phyloP scores from a whole-genome alignment of 2,329 filamentous ascomycete genomes.

The Corynespora cassiicola region DNA sequence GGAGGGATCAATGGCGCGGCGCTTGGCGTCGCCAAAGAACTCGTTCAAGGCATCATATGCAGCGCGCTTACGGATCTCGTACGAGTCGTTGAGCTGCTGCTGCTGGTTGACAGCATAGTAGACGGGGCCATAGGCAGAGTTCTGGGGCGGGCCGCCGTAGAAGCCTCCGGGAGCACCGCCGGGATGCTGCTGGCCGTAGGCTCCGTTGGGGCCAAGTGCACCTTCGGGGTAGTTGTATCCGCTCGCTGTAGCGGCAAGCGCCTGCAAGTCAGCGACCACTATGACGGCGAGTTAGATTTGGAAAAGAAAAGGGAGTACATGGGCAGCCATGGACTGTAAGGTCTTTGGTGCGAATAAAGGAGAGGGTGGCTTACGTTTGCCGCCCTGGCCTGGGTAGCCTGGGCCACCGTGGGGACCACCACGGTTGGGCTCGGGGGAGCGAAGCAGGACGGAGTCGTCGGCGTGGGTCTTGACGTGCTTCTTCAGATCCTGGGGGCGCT shows the following conservation, averaged over 20 bases:
- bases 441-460: conserved; percentile 82
- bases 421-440: conserved; percentile 67
- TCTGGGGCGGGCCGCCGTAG: conserved; percentile 62
- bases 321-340: background rate
- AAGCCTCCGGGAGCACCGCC: conserved; percentile 54
- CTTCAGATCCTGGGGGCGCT: conserved; percentile 97
- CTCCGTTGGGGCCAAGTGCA: conserved; percentile 41
- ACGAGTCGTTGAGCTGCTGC: conserved; percentile 71
- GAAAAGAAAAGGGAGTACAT: conserved; percentile 25
- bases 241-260: conserved; percentile 56
- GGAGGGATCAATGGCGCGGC: conserved; percentile 83
- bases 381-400: conserved; percentile 42
- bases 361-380: conserved; percentile 46
- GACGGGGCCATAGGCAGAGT: conserved; percentile 69
- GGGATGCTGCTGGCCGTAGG: conserved; percentile 59
- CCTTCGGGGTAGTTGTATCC: conserved; percentile 56
- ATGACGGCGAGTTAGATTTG: conserved; percentile 42
- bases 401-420: conserved; percentile 44
- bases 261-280: conserved; percentile 56
- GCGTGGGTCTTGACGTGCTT: conserved; percentile 99
- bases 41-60: conserved; percentile 89
- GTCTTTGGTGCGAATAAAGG: background rate
- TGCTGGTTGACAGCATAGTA: conserved; percentile 77
- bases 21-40: conserved; percentile 93
- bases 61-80: conserved; percentile 78